Base-by-base conservation (phyloP, 1,284 basidiomycete genomes). In the Fomes fomentarius region DNA sequence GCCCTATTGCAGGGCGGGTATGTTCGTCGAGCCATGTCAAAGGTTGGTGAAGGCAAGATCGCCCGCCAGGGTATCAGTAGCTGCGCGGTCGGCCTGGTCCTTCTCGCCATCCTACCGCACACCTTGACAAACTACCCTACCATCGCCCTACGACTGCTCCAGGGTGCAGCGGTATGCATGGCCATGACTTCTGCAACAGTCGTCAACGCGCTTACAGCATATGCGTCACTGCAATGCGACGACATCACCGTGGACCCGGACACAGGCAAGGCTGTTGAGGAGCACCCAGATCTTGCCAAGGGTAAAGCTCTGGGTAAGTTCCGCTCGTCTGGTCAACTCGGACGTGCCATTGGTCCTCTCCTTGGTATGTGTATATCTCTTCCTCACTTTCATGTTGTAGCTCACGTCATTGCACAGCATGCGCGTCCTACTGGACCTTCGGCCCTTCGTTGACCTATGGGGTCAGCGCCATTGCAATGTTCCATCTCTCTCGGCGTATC, bases 171-270 rank as follows among this genome's bases (percentile, higher is more conserved):
- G 0, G 78, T 90, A 2, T 90, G 87, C 65, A 77, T 96, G 70
- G 92, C 92, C 1, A 95, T 93, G 74, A 95, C 94, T 1, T 90
- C 87, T 56, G 94, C 94, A 4, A 96, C 93, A 2, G 94, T 96
- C 42, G 94, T 97, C 55, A 96, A 91, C 65, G 84, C 91, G 4
- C 76, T 97, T 57, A 96, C 93, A 40, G 85, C 93, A 19, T 84
- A 87, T 56, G 94, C 93, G 10, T 93, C 91, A 9, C 70, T 93
- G 60, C 91, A 94, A 71, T 94, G 92, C 63, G 91, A 95, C 66
- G 91, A 90, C 22, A 75, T 72, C 4, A 71, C 68, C 2, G 71
- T 81, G 28, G 83, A 89, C 62, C 69, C 73, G 21, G 76, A 79
- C 38, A 83, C 81, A 3, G 84, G 82, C 2, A 83, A 89, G 67